Evolutionary conservation across 2,329 filamentous ascomycete genomes (phyloP).

Genomic region (Dendrostoma leiphaemia): DNA sequence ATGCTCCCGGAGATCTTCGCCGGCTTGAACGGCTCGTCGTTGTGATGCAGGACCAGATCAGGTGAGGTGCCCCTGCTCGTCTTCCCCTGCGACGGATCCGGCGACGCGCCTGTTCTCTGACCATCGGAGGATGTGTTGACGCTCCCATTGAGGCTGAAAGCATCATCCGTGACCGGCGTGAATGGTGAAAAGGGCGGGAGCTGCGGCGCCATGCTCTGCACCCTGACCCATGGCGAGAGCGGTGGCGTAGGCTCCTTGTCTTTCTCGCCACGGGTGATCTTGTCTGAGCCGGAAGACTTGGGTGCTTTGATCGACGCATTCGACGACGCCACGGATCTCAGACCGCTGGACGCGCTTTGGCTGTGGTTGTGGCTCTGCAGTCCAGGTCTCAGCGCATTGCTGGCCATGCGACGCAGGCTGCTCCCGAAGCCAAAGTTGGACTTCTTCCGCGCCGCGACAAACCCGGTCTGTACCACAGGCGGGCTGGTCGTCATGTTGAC

Average conservation of each 20-base stretch:
- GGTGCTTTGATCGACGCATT: background rate
- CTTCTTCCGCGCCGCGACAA: constrained; percentile 17
- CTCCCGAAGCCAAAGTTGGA: constrained; percentile 14
- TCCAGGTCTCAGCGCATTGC: constrained; percentile 15
- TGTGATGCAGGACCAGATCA: constrained; percentile 4
- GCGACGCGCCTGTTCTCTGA: background rate
- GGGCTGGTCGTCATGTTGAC: constrained; percentile 14
- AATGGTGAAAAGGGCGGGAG: constrained; percentile 17
- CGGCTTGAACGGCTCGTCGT: background rate
- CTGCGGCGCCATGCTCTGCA: constrained; percentile 19
- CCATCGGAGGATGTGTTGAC: background rate
- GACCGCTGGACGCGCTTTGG: background rate
- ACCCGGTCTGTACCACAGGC: constrained; percentile 17
- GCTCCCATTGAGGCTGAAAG: constrained; percentile 12
- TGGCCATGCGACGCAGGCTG: constrained; percentile 16
- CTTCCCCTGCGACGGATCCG: constrained; percentile 10
- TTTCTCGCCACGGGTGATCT: constrained; percentile 7
- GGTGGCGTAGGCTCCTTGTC: constrained; percentile 3
- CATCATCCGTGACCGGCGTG: constrained; percentile 18
- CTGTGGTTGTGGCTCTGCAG: constrained; percentile 11
- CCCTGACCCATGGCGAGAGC: constrained; percentile 14
- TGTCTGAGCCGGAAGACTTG: constrained; percentile 5
- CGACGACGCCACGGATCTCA: background rate
- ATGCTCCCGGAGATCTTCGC: background rate
- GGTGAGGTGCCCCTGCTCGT: constrained; percentile 10